phyloP scores from a whole-genome alignment of 148 eudicot genomes.

The Rheum nobile region DNA sequence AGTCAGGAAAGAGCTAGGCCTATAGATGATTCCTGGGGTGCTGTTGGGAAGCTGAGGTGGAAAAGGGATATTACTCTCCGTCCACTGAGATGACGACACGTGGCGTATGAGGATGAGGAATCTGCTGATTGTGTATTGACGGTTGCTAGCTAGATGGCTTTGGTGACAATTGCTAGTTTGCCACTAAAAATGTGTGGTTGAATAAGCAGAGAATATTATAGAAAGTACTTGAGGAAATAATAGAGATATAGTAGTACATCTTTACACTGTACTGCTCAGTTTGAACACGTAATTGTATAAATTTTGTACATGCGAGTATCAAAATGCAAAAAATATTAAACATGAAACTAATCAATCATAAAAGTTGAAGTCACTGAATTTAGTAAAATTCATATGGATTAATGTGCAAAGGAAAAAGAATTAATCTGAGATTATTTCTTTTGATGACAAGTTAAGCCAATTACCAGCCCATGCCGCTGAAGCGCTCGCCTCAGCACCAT shows the following conservation, averaged over 20 bases:
- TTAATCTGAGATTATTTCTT: not conserved
- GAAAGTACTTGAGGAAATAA: not conserved
- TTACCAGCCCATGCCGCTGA: not conserved
- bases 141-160: too few species aligned
- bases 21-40: not conserved
- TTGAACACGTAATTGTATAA: not conserved
- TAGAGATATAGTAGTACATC: not conserved
- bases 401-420: too few species aligned
- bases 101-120: conserved; percentile 34
- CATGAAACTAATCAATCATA: too few species aligned
- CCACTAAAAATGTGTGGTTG: conserved; percentile 3
- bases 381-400: too few species aligned
- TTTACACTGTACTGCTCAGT: not conserved
- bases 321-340: too few species aligned
- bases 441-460: not conserved
- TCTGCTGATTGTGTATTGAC: conserved; percentile 23
- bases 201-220: not conserved
- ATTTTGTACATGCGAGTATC: not conserved
- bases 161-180: not conserved
- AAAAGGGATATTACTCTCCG: conserved; percentile 19
- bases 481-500: not conserved
- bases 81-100: conserved; percentile 40
- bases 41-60: conserved; percentile 31
- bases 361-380: too few species aligned
- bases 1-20: not conserved